A percentile compares a stretch with the other conserved stretches of the same genome.
Evolutionary conservation across 768 basidiomycete species (phyloP).

Genomic region (Dacryopinax spathularia): DNA sequence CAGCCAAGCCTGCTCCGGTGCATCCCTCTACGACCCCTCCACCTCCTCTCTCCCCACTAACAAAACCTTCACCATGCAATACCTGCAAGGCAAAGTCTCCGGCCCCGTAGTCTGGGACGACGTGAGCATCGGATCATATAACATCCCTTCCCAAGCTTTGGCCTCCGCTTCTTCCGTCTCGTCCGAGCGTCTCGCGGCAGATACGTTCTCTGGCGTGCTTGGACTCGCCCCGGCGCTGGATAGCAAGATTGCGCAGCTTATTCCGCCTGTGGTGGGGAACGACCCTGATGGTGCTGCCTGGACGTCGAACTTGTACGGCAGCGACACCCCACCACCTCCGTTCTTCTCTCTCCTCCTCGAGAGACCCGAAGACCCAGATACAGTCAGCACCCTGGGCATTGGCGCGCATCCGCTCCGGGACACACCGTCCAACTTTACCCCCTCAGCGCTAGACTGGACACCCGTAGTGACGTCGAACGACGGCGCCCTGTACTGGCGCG

Average conservation of each 20-base stretch:
- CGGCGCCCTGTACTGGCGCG: constrained; percentile 51
- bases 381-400: constrained; percentile 52
- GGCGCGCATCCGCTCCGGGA: constrained; percentile 48
- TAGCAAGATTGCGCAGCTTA: constrained; percentile 42
- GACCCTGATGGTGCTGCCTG: constrained; percentile 55
- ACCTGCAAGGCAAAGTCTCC: constrained; percentile 41
- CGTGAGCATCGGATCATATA: constrained; percentile 49
- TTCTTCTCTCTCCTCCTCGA: constrained; percentile 56
- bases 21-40: constrained; percentile 40
- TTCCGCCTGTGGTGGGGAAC: constrained; percentile 34
- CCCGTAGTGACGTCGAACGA: constrained; percentile 34
- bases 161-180: constrained; percentile 44
- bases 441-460: constrained; percentile 11
- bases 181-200: constrained; percentile 40
- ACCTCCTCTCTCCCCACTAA: constrained; percentile 31
- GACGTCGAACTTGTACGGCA: constrained; percentile 54
- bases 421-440: constrained; percentile 26
- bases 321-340: constrained; percentile 35
- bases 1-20: constrained; percentile 36
- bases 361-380: constrained; percentile 45
- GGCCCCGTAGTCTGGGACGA: constrained; percentile 62
- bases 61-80: constrained; percentile 36
- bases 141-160: constrained; percentile 49
- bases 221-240: constrained; percentile 63
- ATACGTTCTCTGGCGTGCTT: constrained; percentile 48